Evolutionary conservation across 1,284 basidiomycete genomes (phyloP).

Genomic region (Xanthoconium separans): DNA sequence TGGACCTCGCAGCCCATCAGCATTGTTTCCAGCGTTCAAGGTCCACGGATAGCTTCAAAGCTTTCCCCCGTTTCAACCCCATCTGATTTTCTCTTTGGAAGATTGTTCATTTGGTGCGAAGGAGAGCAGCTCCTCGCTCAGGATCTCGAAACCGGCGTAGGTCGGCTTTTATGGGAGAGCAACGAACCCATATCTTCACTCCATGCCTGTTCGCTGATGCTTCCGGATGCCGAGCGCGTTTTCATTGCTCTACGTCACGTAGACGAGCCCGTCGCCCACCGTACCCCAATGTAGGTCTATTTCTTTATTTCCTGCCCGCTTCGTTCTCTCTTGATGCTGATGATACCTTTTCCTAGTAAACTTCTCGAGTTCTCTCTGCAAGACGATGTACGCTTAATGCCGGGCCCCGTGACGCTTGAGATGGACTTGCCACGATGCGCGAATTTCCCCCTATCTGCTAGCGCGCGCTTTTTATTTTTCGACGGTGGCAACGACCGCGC

Average conservation of each 20-base stretch:
- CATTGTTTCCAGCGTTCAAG: constrained; percentile 13
- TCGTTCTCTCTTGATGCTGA: constrained; percentile 3
- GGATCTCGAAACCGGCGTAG: constrained; percentile 24
- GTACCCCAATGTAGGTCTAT: constrained; percentile 23
- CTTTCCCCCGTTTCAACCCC: constrained; percentile 16
- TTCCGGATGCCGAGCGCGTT: constrained; percentile 19
- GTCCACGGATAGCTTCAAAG: constrained; percentile 17
- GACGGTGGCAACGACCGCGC: constrained; percentile 16
- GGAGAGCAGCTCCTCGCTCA: constrained; percentile 19
- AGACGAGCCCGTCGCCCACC: constrained; percentile 14
- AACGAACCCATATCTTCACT: constrained; percentile 19
- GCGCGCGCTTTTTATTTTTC: constrained; percentile 18
- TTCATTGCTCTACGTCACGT: constrained; percentile 22
- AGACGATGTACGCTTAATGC: constrained; percentile 10
- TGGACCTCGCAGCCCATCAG: constrained; percentile 22
- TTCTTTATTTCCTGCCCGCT: not conserved
- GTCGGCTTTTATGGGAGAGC: constrained; percentile 19
- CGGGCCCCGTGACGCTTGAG: constrained; percentile 18
- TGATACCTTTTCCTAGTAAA: constrained; percentile 11
- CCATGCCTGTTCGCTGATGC: constrained; percentile 18
- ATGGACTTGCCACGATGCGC: constrained; percentile 18
- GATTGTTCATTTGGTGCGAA: constrained; percentile 26
- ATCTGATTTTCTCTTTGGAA: constrained; percentile 25
- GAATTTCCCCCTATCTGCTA: constrained; percentile 20
- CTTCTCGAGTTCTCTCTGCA: constrained; percentile 22